These are phyloP conservation scores for Aphanocladium album DNA, from an alignment of 2,329 filamentous ascomycete genomes.

Conservation along the genomic window DNA sequence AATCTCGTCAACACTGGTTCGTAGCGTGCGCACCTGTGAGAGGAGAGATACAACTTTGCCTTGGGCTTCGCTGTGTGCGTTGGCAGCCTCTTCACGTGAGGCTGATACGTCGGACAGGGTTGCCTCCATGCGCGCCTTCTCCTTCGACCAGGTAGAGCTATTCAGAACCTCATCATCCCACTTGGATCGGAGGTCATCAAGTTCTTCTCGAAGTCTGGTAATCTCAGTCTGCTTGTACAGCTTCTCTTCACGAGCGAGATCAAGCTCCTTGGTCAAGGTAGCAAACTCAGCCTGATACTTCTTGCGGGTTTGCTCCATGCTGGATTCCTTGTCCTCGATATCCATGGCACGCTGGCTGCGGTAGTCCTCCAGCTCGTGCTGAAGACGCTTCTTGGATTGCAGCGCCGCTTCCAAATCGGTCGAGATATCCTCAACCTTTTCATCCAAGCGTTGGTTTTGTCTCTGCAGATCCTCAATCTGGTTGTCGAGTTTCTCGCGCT, in stretches of 20 bases:
- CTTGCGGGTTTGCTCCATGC: conserved; percentile 93
- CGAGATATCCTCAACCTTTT: conserved; percentile 83
- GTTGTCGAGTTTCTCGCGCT: conserved; percentile 84
- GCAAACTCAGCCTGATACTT: conserved; percentile 96
- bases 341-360: conserved; percentile 91
- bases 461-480: conserved; percentile 85
- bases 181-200: conserved; percentile 89
- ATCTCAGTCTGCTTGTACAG: conserved; percentile 84
- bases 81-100: conserved; percentile 89
- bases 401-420: conserved; percentile 81
- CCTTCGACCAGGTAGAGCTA: conserved; percentile 96
- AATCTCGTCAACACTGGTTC: conserved; percentile 80
- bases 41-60: conserved; percentile 85
- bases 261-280: conserved; percentile 83
- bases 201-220: conserved; percentile 83
- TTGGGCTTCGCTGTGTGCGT: conserved; percentile 91
- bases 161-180: conserved; percentile 99
- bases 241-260: conserved; percentile 85
- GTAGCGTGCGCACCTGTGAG: conserved; percentile 80
- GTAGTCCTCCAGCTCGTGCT: conserved; percentile 97
- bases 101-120: conserved; percentile 83
- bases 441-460: conserved; percentile 83
- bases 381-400: conserved; percentile 88
- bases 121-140: conserved; percentile 86
- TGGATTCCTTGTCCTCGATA: conserved; percentile 92